These are phyloP conservation scores for Spirogloea muscicola DNA, from an alignment of 139 green algal species.

Conservation along the genomic window DNA sequence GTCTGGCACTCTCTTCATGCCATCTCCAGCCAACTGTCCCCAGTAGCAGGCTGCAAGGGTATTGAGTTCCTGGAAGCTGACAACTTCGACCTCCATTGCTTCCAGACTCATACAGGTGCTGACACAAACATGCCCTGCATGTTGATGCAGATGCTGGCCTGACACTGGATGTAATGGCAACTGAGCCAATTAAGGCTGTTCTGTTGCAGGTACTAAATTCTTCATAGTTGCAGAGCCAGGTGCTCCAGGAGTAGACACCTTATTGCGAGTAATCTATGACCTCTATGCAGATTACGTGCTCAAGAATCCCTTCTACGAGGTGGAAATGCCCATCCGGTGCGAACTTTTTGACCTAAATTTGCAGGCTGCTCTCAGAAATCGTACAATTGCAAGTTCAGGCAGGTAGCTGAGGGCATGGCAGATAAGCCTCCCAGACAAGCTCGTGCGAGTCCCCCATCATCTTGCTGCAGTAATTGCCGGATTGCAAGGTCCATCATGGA, in stretches of 20 bases:
- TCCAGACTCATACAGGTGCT: constrained; percentile 75
- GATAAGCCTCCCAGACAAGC: too few relatives aligned
- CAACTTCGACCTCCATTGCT: constrained; percentile 91
- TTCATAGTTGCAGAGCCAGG: constrained; percentile 35
- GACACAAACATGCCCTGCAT: not conserved
- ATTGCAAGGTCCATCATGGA: too few relatives aligned
- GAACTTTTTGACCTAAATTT: constrained; percentile 69
- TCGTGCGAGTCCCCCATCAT: too few relatives aligned
- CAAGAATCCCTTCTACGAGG: constrained; percentile 75
- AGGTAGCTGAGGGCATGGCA: too few relatives aligned
- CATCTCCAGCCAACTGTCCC: constrained; percentile 82
- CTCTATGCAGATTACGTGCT: constrained; percentile 77
- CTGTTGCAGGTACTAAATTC: constrained; percentile 48
- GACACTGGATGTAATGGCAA: not conserved
- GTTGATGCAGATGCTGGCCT: not conserved
- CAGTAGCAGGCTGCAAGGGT: constrained; percentile 66
- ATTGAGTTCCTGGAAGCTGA: constrained; percentile 86
- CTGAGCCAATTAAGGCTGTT: not conserved
- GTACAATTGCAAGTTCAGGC: too few relatives aligned
- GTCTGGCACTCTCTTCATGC: constrained; percentile 84
- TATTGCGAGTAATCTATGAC: constrained; percentile 64
- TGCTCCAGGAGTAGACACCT: not conserved
- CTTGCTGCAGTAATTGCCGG: too few relatives aligned
- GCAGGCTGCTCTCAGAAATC: too few relatives aligned
- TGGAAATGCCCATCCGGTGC: constrained; percentile 76